Evolutionary conservation across 768 basidiomycete species (phyloP).

Genomic region (Filobasidium wieringae): DNA sequence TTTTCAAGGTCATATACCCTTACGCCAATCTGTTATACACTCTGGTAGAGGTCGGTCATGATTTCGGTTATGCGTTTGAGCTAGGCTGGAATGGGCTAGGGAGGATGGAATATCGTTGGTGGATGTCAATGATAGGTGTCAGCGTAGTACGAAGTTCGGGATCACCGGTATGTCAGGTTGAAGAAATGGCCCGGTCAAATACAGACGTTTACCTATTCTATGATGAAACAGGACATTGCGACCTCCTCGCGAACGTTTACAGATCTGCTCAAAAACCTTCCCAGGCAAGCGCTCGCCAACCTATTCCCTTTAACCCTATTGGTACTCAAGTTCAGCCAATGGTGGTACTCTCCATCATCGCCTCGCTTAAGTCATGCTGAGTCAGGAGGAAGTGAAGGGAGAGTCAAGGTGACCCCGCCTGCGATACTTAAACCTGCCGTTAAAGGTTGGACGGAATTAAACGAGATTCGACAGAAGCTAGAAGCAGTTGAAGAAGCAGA

Average conservation of each 20-base stretch:
- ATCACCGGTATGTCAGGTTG: constrained; percentile 32
- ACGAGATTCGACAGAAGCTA: neutral
- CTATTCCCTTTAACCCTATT: constrained; percentile 76
- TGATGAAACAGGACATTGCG: neutral
- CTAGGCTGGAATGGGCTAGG: too few relatives aligned
- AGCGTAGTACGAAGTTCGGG: constrained; percentile 68
- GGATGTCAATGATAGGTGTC: constrained; percentile 74
- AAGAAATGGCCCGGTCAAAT: neutral
- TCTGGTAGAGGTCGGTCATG: constrained; percentile 68
- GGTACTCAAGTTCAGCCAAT: constrained; percentile 90
- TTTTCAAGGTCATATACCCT: constrained; percentile 68
- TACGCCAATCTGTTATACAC: constrained; percentile 68
- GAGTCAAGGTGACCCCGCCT: constrained; percentile 5
- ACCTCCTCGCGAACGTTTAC: neutral
- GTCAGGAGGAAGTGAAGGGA: neutral
- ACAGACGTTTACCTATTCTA: neutral
- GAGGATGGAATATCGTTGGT: constrained; percentile 78
- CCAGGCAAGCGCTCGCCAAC: constrained; percentile 18
- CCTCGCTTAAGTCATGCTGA: constrained; percentile 46
- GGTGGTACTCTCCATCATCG: constrained; percentile 96
- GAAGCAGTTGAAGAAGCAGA: neutral
- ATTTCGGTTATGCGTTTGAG: constrained; percentile 82
- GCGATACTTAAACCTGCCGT: constrained; percentile 4
- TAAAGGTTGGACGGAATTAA: constrained; percentile 5
- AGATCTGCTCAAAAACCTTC: constrained; percentile 6